A percentile compares a stretch with the other conserved stretches of the same genome.
These are phyloP conservation scores for Camelina hispida DNA, from an alignment of 345 rosid species.

Conservation along the genomic window DNA sequence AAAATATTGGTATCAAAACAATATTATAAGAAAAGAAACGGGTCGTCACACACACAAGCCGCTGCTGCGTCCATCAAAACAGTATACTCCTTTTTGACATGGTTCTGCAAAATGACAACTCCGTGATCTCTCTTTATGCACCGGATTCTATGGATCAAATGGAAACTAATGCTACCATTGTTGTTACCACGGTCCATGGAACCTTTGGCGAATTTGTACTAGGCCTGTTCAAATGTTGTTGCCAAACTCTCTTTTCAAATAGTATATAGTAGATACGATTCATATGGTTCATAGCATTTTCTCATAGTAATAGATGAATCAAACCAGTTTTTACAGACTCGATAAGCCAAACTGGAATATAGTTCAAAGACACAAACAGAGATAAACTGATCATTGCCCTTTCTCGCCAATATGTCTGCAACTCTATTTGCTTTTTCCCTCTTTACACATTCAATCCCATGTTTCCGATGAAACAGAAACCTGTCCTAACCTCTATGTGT, in stretches of 20 bases:
- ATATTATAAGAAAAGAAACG: no score
- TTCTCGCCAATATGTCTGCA: not conserved
- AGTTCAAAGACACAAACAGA: not conserved
- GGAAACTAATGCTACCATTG: not conserved
- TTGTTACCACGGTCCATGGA: not conserved
- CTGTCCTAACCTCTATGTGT: conserved; percentile 1
- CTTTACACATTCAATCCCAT: not conserved
- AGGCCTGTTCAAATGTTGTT: not conserved
- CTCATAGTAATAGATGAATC: no score
- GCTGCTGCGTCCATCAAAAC: no score
- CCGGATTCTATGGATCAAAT: not conserved
- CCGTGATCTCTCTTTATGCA: not conserved
- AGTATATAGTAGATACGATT: no score
- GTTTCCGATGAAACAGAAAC: not conserved
- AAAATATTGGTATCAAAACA: no score
- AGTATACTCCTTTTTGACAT: no score
- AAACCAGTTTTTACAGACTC: not conserved
- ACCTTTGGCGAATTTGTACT: not conserved
- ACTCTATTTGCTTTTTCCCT: conserved; percentile 8
- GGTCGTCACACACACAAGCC: no score
- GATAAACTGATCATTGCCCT: not conserved
- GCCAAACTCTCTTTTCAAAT: no score
- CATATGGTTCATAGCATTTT: no score
- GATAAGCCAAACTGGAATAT: not conserved
- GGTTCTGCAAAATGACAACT: not conserved